A percentile compares a stretch with the other conserved stretches of the same genome.
Conservation (phyloP, 2,329 filamentous ascomycete species). For the Trichophyton simii region DNA sequence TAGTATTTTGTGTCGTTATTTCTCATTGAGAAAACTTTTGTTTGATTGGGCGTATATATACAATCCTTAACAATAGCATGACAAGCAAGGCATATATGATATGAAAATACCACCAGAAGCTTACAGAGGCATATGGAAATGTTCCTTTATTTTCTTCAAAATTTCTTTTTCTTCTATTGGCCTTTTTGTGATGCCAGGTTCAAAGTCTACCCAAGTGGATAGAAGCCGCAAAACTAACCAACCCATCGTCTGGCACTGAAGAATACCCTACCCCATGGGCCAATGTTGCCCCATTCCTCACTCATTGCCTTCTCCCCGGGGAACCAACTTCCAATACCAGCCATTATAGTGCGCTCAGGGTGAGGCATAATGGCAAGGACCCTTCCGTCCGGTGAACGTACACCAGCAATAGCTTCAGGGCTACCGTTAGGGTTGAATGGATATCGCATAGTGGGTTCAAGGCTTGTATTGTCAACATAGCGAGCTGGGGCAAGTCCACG, state of each 20-base stretch:
- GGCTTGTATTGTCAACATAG: slow-evolving; percentile 70
- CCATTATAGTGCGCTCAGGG: slow-evolving; percentile 77
- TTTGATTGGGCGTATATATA: neutral
- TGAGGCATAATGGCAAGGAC: slow-evolving; percentile 89
- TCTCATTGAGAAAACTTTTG: neutral
- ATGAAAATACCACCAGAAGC: neutral
- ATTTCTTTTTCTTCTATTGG: neutral
- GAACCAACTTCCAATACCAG: slow-evolving; percentile 63
- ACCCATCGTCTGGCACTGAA: slow-evolving; percentile 81
- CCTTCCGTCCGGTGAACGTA: slow-evolving; percentile 62
- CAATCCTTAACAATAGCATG: neutral
- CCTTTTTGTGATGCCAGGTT: neutral
- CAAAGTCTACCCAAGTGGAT: neutral
- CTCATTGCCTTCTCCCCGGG: slow-evolving; percentile 43
- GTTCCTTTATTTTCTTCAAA: neutral
- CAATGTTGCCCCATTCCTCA: slow-evolving; percentile 64
- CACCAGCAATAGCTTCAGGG: slow-evolving; percentile 66
- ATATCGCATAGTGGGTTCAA: slow-evolving; percentile 63
- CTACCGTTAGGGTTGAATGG: slow-evolving; percentile 85
- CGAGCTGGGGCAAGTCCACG: slow-evolving; percentile 62
- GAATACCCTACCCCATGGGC: slow-evolving; percentile 78
- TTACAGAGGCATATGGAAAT: neutral
- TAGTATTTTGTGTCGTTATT: neutral
- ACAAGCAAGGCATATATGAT: neutral
- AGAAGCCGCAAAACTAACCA: slow-evolving; percentile 35